phyloP scores from a whole-genome alignment of 495 filamentous ascomycete species.

The Parmelia sp. region DNA sequence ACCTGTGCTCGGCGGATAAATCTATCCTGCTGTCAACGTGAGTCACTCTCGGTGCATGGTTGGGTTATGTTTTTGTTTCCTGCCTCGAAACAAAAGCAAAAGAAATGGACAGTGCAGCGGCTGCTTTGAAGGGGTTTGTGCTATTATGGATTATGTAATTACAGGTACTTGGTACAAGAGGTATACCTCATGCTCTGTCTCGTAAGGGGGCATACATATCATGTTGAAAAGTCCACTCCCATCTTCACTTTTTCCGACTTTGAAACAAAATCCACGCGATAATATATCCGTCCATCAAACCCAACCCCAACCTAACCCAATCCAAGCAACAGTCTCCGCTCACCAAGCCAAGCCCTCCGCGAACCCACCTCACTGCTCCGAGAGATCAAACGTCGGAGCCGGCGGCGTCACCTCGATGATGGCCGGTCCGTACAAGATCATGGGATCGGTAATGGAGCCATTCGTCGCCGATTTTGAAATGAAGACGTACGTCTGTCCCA shows the following conservation, averaged over 20 bases:
- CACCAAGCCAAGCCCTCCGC: background rate
- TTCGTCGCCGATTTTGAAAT: conserved; percentile 26
- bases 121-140: background rate
- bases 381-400: conserved; percentile 11
- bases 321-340: no score
- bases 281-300: background rate
- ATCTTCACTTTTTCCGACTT: background rate
- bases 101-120: background rate
- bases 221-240: background rate
- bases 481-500: conserved; percentile 35
- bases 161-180: background rate
- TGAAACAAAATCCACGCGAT: background rate
- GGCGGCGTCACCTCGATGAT: conserved; percentile 32
- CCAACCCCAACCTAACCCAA: background rate
- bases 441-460: conserved; percentile 23
- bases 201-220: background rate
- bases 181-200: background rate
- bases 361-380: background rate
- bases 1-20: no score
- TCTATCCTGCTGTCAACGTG: no score
- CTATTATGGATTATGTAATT: background rate
- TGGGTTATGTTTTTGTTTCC: no score
- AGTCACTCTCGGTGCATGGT: no score
- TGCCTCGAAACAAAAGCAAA: no score
- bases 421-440: conserved; percentile 34